These are phyloP conservation scores for Abrus precatorius DNA, from an alignment of 306 rosid species.

Conservation along the genomic window DNA sequence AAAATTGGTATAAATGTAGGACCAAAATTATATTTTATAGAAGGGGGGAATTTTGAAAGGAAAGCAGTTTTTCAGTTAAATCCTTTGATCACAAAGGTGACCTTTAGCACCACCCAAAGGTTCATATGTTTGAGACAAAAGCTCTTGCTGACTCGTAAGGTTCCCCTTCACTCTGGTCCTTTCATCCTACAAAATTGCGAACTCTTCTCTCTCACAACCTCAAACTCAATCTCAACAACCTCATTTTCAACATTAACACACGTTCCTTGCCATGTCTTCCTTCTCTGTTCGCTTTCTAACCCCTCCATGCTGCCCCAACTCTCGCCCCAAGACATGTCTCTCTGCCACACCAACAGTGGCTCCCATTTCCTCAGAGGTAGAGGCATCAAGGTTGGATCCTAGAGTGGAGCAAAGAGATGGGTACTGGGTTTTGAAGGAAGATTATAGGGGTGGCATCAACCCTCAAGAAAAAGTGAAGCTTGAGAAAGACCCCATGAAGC, in stretches of 20 bases:
- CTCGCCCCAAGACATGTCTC: constrained; percentile 48
- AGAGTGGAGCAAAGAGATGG: constrained; percentile 85
- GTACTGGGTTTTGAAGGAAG: constrained; percentile 82
- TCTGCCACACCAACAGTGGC: constrained; percentile 58
- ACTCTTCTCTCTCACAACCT: constrained; percentile 37
- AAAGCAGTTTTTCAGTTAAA: too few species aligned
- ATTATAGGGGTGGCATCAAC: constrained; percentile 75
- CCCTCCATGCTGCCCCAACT: constrained; percentile 48
- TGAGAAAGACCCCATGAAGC: constrained; percentile 86
- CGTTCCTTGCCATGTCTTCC: constrained; percentile 57
- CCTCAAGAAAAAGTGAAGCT: constrained; percentile 85
- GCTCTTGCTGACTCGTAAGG: constrained; percentile 61
- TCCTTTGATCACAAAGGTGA: constrained; percentile 14
- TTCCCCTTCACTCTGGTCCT: constrained; percentile 46
- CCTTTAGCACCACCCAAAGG: constrained; percentile 79
- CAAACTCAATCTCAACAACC: neutral
- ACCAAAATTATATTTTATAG: too few species aligned
- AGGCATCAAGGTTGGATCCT: constrained; percentile 67
- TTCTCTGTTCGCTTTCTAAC: constrained; percentile 69
- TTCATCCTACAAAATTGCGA: constrained; percentile 67
- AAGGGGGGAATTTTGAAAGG: too few species aligned
- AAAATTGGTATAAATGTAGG: too few species aligned
- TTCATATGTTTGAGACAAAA: constrained; percentile 27
- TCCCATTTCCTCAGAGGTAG: constrained; percentile 55
- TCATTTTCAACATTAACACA: neutral